Evolutionary conservation across 805 yeast species (phyloP).

Genomic region (Grigorovia humatica): DNA sequence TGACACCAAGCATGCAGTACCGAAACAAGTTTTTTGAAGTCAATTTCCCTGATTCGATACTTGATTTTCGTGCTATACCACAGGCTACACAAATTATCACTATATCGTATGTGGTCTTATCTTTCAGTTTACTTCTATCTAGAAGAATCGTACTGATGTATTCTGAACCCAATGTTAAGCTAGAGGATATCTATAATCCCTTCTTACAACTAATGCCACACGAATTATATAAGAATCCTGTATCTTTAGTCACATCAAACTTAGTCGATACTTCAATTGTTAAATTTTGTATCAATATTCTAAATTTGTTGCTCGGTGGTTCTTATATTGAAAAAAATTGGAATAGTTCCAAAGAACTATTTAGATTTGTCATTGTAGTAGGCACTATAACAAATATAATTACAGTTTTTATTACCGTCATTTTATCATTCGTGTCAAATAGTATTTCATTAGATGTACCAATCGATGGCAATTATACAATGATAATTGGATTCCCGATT

Average conservation of each 20-base stretch:
- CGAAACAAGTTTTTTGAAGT: constrained; percentile 11
- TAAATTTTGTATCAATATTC: constrained; percentile 37
- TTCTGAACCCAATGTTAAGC: constrained; percentile 4
- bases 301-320: constrained; percentile 48
- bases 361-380: constrained; percentile 37
- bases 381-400: constrained; percentile 47
- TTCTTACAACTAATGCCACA: constrained; percentile 55
- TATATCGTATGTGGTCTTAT: constrained; percentile 30
- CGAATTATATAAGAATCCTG: constrained; percentile 44
- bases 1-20: background rate
- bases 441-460: constrained; percentile 33
- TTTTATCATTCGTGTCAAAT: constrained; percentile 19
- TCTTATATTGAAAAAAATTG: constrained; percentile 56
- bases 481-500: constrained; percentile 49
- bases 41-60: constrained; percentile 13
- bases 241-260: constrained; percentile 55
- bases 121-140: constrained; percentile 34
- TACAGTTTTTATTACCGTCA: constrained; percentile 24
- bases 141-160: constrained; percentile 22
- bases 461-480: constrained; percentile 43
- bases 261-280: constrained; percentile 48
- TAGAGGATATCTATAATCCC: constrained; percentile 32
- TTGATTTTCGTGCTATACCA: constrained; percentile 28
- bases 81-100: constrained; percentile 39
- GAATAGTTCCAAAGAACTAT: constrained; percentile 42